Conservation (phyloP, 2,329 filamentous ascomycete species). For the Epichloe aotearoae region DNA sequence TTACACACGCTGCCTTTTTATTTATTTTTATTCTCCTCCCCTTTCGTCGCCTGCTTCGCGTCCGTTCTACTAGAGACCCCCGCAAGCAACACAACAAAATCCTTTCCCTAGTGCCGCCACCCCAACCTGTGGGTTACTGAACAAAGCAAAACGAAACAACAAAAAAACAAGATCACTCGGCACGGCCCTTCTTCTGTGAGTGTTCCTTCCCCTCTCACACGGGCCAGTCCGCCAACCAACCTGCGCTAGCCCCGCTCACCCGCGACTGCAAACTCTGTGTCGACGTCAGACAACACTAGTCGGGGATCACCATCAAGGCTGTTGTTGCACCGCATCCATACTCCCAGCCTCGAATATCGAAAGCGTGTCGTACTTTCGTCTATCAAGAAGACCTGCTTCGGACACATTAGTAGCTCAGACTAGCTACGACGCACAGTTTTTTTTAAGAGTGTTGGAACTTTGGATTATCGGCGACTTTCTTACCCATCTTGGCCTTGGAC, state of each 20-base stretch:
- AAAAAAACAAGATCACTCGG: neutral
- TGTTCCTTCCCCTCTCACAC: neutral
- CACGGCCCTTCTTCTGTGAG: neutral
- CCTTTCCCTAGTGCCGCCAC: neutral
- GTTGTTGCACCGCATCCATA: neutral
- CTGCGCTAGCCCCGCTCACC: neutral
- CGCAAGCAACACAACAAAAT: neutral
- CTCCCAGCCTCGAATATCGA: too few relatives aligned
- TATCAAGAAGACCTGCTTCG: neutral
- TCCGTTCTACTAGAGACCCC: neutral
- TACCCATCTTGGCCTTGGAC: neutral
- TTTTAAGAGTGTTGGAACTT: neutral
- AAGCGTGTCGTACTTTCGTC: too few relatives aligned
- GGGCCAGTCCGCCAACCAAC: neutral
- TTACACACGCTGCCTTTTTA: neutral
- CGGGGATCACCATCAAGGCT: neutral
- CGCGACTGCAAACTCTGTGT: neutral
- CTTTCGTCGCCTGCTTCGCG: neutral
- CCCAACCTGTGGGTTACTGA: neutral
- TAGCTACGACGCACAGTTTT: neutral
- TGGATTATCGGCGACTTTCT: neutral
- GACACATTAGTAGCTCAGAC: neutral
- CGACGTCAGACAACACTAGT: neutral
- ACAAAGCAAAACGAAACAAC: neutral
- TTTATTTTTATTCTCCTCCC: neutral